Percentiles rank a stretch among this genome's conserved stretches.
Conservation (phyloP, 371 early-diverging fungal species). For the Mucor circinelloides region DNA sequence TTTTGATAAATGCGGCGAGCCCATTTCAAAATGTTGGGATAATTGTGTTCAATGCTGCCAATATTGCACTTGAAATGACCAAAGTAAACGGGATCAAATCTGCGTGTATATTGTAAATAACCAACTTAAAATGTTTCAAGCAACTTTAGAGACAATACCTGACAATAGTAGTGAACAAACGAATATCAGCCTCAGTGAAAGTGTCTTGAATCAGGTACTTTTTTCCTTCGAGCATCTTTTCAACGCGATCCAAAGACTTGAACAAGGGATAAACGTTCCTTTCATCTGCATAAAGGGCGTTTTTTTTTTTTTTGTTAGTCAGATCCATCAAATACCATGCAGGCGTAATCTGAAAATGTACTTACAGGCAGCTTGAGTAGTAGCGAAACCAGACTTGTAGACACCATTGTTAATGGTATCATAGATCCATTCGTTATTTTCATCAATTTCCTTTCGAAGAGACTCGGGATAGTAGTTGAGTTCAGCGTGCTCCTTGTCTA, state of each 20-base stretch:
- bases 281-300: conserved; percentile 51
- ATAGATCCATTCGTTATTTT: conserved; percentile 89
- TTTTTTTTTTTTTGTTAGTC: background rate
- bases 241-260: conserved; percentile 82
- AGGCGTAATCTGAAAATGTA: background rate
- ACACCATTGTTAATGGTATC: conserved; percentile 86
- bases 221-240: conserved; percentile 70
- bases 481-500: conserved; percentile 65
- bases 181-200: conserved; percentile 92
- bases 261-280: conserved; percentile 75
- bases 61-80: conserved; percentile 93
- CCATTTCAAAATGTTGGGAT: conserved; percentile 89
- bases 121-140: background rate
- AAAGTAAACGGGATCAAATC: conserved; percentile 87
- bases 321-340: background rate
- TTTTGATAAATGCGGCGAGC: conserved; percentile 80
- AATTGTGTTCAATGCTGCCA: conserved; percentile 81
- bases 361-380: conserved; percentile 81
- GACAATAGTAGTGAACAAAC: conserved; percentile 91
- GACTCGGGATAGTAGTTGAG: conserved; percentile 81
- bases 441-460: conserved; percentile 79
- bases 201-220: conserved; percentile 76
- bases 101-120: conserved; percentile 1
- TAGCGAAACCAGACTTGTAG: conserved; percentile 91
- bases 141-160: conserved; percentile 44